A percentile compares a stretch with the other conserved stretches of the same genome.
phyloP scores from a whole-genome alignment of 2,329 filamentous ascomycete genomes.

The Venturia nashicola region DNA sequence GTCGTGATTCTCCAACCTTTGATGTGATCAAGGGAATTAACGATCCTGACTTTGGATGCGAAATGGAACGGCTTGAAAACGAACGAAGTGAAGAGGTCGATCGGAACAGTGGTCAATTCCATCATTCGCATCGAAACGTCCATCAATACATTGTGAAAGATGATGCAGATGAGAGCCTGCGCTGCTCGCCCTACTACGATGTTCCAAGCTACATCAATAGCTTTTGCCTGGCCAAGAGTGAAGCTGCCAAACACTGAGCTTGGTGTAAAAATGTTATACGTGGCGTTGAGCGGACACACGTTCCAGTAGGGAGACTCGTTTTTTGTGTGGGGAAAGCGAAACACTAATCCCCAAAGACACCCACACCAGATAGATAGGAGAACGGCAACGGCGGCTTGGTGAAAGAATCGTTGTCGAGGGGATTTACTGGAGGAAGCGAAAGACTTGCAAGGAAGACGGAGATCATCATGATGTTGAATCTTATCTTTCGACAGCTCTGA shows the following conservation, averaged over 20 bases:
- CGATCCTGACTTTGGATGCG: neutral
- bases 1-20: constrained; percentile 3
- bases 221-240: constrained; percentile 8
- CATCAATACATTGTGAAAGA: constrained; percentile 7
- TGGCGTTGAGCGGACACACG: neutral
- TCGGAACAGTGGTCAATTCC: constrained; percentile 2
- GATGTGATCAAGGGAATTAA: neutral
- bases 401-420: neutral
- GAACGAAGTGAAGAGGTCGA: constrained; percentile 7
- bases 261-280: neutral
- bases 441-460: neutral
- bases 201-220: constrained; percentile 10
- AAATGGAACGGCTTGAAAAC: neutral
- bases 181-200: constrained; percentile 6
- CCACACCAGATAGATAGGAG: neutral
- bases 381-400: neutral
- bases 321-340: neutral
- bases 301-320: neutral
- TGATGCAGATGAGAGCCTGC: neutral
- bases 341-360: neutral
- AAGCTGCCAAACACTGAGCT: neutral
- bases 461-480: neutral
- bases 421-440: neutral
- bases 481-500: neutral
- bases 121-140: constrained; percentile 7